A percentile compares a stretch with the other conserved stretches of the same genome.
These are phyloP conservation scores for Neonectria faginata DNA, from an alignment of 2,329 filamentous ascomycete species.

Conservation along the genomic window DNA sequence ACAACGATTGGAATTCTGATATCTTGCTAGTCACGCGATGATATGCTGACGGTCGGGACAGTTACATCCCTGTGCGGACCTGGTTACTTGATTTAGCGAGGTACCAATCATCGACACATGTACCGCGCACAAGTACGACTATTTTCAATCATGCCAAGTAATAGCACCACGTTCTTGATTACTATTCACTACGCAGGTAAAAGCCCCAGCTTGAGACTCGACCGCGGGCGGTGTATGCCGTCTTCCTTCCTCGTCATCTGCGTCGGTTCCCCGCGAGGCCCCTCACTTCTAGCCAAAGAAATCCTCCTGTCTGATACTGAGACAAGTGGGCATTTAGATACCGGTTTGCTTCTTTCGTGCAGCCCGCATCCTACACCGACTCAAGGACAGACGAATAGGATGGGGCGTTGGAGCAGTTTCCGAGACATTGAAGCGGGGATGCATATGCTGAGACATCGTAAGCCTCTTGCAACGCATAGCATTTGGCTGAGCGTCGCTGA, in stretches of 20 bases:
- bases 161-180: too few species aligned
- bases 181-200: too few species aligned
- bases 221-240: not conserved
- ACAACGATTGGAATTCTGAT: not conserved
- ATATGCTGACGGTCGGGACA: not conserved
- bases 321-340: not conserved
- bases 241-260: not conserved
- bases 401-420: not conserved
- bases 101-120: too few species aligned
- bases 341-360: not conserved
- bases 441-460: not conserved
- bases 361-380: not conserved
- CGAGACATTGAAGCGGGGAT: not conserved
- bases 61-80: too few species aligned
- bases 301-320: not conserved
- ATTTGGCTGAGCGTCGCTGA: not conserved
- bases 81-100: too few species aligned
- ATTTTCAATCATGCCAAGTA: not conserved
- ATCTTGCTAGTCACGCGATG: not conserved
- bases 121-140: not conserved
- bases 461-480: not conserved
- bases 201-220: too few species aligned
- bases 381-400: not conserved
- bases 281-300: not conserved
- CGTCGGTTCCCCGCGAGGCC: not conserved